Evolutionary conservation across 140 eudicot genomes (phyloP), one percentile per base, ranked within the genome.

Genomic region (Bidens hawaiensis): DNA sequence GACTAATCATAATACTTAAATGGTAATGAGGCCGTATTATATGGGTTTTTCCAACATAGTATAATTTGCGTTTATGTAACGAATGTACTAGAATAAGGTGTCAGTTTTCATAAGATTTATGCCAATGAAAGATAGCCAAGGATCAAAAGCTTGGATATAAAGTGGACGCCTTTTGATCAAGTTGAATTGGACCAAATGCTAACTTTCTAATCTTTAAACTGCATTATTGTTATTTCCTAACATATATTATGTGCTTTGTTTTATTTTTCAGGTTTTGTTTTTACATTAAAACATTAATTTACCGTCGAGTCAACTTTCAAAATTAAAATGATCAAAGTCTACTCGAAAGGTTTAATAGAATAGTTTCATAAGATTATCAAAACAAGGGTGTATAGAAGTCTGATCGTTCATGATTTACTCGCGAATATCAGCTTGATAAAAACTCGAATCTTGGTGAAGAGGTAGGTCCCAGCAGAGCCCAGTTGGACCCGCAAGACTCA

Each of bases 131-230:
- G 38, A 26, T 62, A 71, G 58, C 76, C 70, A 48, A 15, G 48
- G 43, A 62, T 40, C 21, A 38, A 71, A 71, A 62, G 76, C 12
- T 18, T 40, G 43, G 76, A 71, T 71, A 51, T 40, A 71, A 71
- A 62, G 76, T 2, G 22, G 9, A 4, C 14, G 53, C 54, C 55
- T 70, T 70, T 70, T 49, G 61, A 60, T 48, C 69, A n/a, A 5
- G 19, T 47, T 45, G 50, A 46, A 14, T 22, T 56, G 74, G 17
- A 21, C 48, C 24, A 24, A 69, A 47, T 40, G 55, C 64, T 56
- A 28, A 34, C 36, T 68, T 19, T 68, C 16, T 42, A 55, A 43
- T 36, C 64, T 51, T 50, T 51, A 26, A 25, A 25, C 2, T 38
- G 63, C 47, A 62, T 71, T 62, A 71, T 71, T 49, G 70, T 14